A percentile compares a stretch with the other conserved stretches of the same genome.
These are phyloP conservation scores for Passiflora organensis DNA, from an alignment of 345 rosid genomes.

Conservation along the genomic window DNA sequence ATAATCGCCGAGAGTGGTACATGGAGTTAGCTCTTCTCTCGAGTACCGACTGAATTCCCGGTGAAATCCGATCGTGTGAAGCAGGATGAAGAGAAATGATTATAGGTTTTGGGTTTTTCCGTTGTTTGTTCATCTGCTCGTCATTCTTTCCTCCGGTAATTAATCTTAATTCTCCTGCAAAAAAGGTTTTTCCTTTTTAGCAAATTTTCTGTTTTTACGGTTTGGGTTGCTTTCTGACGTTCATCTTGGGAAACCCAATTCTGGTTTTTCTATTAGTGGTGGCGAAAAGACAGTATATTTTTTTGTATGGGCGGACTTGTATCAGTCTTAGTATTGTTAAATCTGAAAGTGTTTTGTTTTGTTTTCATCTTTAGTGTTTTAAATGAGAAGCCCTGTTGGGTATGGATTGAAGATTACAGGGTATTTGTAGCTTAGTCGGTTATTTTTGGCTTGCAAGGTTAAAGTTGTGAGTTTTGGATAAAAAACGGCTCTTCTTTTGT, in stretches of 20 bases:
- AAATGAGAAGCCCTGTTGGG: too few species aligned
- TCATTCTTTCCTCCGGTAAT: conserved; percentile 36
- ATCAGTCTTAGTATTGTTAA: too few species aligned
- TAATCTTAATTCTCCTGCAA: not conserved
- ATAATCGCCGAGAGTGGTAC: too few species aligned
- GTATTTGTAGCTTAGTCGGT: too few species aligned
- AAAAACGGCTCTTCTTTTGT: not conserved
- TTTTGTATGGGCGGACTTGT: too few species aligned
- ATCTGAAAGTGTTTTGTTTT: too few species aligned
- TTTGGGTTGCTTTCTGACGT: not conserved
- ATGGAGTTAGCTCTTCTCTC: not conserved
- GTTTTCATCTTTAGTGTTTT: too few species aligned
- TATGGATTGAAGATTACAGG: too few species aligned
- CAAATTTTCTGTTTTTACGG: conserved; percentile 1
- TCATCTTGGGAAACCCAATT: not conserved
- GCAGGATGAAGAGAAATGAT: conserved; percentile 11
- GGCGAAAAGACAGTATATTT: too few species aligned
- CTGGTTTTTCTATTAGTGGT: not conserved
- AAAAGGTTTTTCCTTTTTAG: not conserved
- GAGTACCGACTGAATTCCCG: not conserved
- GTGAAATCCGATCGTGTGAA: not conserved
- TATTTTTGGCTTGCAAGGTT: too few species aligned
- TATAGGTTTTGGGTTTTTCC: conserved; percentile 9
- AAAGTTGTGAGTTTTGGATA: not conserved
- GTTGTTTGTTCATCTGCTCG: conserved; percentile 20